Percentiles rank a stretch among this genome's conserved stretches.
Evolutionary conservation across 306 rosid genomes (phyloP).

Genomic region (cucumber (Cucumis sativus)): DNA sequence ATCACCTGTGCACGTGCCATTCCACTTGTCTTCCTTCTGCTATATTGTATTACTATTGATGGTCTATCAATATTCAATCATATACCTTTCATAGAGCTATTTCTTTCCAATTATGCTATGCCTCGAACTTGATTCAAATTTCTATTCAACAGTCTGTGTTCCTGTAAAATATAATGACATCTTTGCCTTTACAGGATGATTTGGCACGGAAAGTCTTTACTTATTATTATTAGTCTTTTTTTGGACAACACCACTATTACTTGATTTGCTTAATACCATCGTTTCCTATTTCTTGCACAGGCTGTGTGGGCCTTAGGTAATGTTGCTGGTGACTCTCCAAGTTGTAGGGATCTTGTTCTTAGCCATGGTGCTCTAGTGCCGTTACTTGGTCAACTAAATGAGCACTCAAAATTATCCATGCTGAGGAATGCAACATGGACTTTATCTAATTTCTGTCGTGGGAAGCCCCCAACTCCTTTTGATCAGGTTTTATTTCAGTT

Average conservation of each 20-base stretch:
- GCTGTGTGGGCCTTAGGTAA: conserved; percentile 59
- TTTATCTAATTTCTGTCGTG: conserved; percentile 48
- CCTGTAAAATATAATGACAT: neutral
- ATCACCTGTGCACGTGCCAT: too few species aligned
- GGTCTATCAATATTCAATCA: neutral
- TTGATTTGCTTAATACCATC: neutral
- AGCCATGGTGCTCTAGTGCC: conserved; percentile 43
- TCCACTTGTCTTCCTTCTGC: too few species aligned
- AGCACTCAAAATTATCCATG: conserved; percentile 46
- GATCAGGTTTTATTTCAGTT: conserved; percentile 29
- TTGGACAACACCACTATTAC: neutral
- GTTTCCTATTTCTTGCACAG: neutral
- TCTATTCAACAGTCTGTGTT: neutral
- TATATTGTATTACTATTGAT: too few species aligned
- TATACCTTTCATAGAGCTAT: neutral
- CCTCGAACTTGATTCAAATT: neutral
- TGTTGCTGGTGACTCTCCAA: conserved; percentile 59
- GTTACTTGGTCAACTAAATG: conserved; percentile 33
- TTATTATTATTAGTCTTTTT: neutral
- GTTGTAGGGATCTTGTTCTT: conserved; percentile 51
- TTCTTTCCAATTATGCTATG: neutral
- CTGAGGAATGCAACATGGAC: conserved; percentile 55
- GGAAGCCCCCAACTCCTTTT: conserved; percentile 50
- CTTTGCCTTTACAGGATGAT: neutral
- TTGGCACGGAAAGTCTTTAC: neutral